These are phyloP conservation scores for Tuber umbilicatum DNA, from an alignment of 495 filamentous ascomycete species.

Conservation along the genomic window DNA sequence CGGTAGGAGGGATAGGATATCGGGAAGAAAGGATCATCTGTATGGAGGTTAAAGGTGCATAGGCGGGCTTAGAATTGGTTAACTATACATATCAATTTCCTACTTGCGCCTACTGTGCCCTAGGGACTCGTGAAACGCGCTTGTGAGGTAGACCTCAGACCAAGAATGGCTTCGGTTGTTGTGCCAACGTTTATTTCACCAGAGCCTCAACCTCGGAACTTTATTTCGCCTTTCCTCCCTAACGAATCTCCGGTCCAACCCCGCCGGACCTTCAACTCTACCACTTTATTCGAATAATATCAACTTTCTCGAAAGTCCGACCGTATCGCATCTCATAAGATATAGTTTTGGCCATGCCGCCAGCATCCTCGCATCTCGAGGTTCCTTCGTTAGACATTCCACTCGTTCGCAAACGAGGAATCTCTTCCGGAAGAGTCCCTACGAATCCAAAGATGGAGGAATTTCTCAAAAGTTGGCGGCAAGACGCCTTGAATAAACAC, in stretches of 20 bases:
- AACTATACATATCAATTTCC: no score
- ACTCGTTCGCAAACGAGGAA: constrained; percentile 25
- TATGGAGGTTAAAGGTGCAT: constrained; percentile 14
- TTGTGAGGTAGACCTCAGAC: neutral
- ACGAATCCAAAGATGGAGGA: constrained; percentile 62
- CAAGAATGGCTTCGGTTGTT: neutral
- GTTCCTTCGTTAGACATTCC: constrained; percentile 16
- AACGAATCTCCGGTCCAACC: neutral
- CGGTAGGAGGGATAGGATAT: constrained; percentile 3
- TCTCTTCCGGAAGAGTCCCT: constrained; percentile 21
- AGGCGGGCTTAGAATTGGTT: constrained; percentile 8
- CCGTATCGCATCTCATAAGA: neutral
- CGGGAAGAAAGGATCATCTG: neutral
- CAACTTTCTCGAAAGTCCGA: neutral
- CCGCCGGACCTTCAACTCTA: neutral
- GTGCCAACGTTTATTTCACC: neutral
- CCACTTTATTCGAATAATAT: neutral
- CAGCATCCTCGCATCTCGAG: constrained; percentile 20
- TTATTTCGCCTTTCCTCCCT: neutral
- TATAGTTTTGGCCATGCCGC: constrained; percentile 13
- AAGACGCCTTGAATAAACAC: constrained; percentile 85
- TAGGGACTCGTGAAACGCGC: neutral
- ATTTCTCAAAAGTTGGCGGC: constrained; percentile 83
- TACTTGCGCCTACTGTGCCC: no score
- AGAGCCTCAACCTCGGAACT: neutral